These are phyloP conservation scores for Fraxinus angustifolia DNA, from an alignment of 305 asterid species.

Conservation along the genomic window DNA sequence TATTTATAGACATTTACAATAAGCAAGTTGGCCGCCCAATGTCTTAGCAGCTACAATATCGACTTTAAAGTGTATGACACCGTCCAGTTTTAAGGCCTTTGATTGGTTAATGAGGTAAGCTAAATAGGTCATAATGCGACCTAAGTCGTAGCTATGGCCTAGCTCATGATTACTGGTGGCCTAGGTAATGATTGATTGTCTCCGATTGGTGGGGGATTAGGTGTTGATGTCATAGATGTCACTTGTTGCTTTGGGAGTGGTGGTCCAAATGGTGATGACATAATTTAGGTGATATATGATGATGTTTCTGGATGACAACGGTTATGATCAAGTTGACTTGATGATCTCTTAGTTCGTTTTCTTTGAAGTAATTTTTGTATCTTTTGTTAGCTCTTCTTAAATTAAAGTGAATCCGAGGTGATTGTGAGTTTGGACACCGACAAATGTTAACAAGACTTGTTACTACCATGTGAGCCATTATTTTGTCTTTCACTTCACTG, in stretches of 20 bases:
- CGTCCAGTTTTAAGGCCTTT: background rate
- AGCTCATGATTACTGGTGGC: background rate
- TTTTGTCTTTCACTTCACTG: background rate
- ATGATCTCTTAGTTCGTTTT: background rate
- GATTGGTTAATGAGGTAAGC: background rate
- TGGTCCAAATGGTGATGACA: background rate
- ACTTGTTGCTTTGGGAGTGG: background rate
- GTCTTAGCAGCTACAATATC: background rate
- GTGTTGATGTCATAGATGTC: background rate
- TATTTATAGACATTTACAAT: background rate
- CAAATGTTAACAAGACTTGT: background rate
- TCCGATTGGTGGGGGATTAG: background rate
- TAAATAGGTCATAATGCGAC: background rate
- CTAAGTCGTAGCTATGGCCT: background rate
- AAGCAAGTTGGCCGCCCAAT: background rate
- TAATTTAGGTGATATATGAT: background rate
- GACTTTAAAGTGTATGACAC: background rate
- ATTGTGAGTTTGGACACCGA: background rate
- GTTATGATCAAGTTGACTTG: background rate
- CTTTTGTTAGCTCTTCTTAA: background rate
- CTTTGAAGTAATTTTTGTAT: too few relatives aligned
- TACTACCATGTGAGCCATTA: background rate
- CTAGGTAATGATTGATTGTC: background rate
- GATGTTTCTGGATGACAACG: background rate
- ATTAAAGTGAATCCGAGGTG: background rate